Percentiles rank a stretch among this genome's conserved stretches.
phyloP scores from a whole-genome alignment of 257 asterid genomes.

The Gentiana macrophylla region DNA sequence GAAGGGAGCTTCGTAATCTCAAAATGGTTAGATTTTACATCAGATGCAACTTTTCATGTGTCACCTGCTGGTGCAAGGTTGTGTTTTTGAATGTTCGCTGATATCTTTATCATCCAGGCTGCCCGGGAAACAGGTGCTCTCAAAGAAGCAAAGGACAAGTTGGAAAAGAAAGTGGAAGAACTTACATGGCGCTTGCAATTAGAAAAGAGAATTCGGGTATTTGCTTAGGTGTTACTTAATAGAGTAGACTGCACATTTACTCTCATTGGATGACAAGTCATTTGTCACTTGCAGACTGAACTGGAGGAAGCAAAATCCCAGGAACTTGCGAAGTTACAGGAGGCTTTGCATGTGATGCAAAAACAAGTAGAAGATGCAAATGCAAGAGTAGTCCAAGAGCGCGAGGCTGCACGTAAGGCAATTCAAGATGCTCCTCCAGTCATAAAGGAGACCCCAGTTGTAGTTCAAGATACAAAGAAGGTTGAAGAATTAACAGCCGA shows the following conservation, averaged over 20 bases:
- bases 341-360: slow-evolving; percentile 64
- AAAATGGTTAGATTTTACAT: slow-evolving; percentile 56
- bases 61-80: neutral
- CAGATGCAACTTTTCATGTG: slow-evolving; percentile 11
- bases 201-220: slow-evolving; percentile 90
- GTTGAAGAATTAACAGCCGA: slow-evolving; percentile 76
- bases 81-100: neutral
- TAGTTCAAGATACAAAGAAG: slow-evolving; percentile 83
- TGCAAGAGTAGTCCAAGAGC: slow-evolving; percentile 67
- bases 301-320: slow-evolving; percentile 92
- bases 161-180: slow-evolving; percentile 98
- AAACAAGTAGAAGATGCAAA: slow-evolving; percentile 87
- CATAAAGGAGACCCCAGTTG: slow-evolving; percentile 90
- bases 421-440: slow-evolving; percentile 98
- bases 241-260: slow-evolving; percentile 2
- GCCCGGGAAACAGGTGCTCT: slow-evolving; percentile 97
- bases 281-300: slow-evolving; percentile 58
- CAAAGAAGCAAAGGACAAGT: slow-evolving; percentile 92
- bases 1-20: slow-evolving; percentile 83
- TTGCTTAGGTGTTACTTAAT: neutral
- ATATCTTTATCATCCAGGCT: slow-evolving; percentile 43
- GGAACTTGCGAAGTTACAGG: slow-evolving; percentile 80
- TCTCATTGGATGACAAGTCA: slow-evolving; percentile 15
- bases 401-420: slow-evolving; percentile 84
- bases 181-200: slow-evolving; percentile 98